Evolutionary conservation across 768 basidiomycete species (phyloP).

Genomic region (Hortiboletus flavorubellus): DNA sequence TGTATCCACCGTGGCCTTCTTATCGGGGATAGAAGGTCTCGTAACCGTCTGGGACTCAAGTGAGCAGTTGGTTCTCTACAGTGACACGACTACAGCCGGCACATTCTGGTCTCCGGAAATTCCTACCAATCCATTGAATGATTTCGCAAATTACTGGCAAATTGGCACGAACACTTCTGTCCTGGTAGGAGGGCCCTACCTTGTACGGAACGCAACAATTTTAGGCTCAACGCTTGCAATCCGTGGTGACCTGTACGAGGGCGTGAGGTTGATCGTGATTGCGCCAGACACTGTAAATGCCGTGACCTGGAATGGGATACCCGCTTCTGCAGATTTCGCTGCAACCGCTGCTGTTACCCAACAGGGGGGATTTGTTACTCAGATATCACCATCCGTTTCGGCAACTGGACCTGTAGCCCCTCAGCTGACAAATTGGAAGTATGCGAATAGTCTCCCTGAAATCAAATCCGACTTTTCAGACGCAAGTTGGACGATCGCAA

Average conservation of each 20-base stretch:
- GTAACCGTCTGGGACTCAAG: constrained; percentile 65
- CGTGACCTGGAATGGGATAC: constrained; percentile 72
- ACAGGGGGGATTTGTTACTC: constrained; percentile 48
- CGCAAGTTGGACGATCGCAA: constrained; percentile 57
- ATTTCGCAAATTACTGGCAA: constrained; percentile 63
- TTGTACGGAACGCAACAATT: constrained; percentile 56
- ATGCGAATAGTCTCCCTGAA: constrained; percentile 74
- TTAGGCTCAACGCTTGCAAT: constrained; percentile 51
- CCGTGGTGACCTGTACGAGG: constrained; percentile 64
- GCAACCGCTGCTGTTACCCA: constrained; percentile 26
- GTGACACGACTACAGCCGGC: constrained; percentile 60
- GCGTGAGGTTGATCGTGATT: constrained; percentile 58
- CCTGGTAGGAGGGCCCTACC: constrained; percentile 62
- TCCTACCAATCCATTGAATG: constrained; percentile 35
- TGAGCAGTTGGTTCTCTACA: constrained; percentile 64
- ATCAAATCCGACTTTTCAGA: constrained; percentile 57
- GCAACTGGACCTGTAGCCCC: constrained; percentile 40
- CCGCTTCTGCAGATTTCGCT: constrained; percentile 37
- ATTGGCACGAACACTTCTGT: constrained; percentile 69
- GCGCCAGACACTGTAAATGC: constrained; percentile 49
- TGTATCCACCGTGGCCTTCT: constrained; percentile 49
- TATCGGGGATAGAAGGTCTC: constrained; percentile 54
- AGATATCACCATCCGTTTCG: constrained; percentile 36
- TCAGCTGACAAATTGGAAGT: constrained; percentile 66
- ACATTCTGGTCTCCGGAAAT: constrained; percentile 79